phyloP scores from a whole-genome alignment of 768 basidiomycete species.

The Hortiboletus campestris region DNA sequence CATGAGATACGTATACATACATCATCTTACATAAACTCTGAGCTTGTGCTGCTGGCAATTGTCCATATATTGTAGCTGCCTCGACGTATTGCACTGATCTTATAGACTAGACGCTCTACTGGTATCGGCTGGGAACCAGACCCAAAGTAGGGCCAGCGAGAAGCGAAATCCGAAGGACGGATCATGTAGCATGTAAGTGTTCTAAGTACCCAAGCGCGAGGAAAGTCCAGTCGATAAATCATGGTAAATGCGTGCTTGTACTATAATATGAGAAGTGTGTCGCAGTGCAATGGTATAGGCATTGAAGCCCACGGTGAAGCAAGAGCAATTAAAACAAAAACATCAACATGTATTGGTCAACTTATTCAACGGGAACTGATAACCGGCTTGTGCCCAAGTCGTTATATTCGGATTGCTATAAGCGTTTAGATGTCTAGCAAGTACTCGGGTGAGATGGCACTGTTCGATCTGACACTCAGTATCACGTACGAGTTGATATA shows the following conservation, averaged over 20 bases:
- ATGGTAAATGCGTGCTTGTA: conserved; percentile 26
- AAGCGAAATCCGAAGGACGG: not conserved
- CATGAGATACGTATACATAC: not conserved
- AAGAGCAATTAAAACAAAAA: conserved; percentile 4
- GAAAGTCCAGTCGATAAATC: conserved; percentile 22
- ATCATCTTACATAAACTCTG: not conserved
- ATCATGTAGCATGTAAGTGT: conserved; percentile 16
- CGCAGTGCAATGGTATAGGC: conserved; percentile 17
- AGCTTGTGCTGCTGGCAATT: not conserved
- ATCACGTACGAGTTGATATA: conserved; percentile 66
- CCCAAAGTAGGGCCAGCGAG: not conserved
- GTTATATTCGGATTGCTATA: conserved; percentile 84
- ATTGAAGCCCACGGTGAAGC: conserved; percentile 5
- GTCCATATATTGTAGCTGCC: conserved; percentile 1
- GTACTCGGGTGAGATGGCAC: conserved; percentile 5
- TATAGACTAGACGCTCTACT: conserved; percentile 2
- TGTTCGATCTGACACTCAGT: not conserved
- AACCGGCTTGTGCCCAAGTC: conserved; percentile 77
- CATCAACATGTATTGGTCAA: conserved; percentile 24
- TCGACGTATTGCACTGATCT: conserved; percentile 3
- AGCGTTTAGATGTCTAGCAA: conserved; percentile 41
- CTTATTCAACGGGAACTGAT: conserved; percentile 70
- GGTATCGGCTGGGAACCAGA: not conserved
- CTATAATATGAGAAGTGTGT: conserved; percentile 30
- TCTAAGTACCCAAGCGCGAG: not conserved